Evolutionary conservation across 805 yeast genomes (phyloP).

Genomic region (Wickerhamomyces strasburgensis): DNA sequence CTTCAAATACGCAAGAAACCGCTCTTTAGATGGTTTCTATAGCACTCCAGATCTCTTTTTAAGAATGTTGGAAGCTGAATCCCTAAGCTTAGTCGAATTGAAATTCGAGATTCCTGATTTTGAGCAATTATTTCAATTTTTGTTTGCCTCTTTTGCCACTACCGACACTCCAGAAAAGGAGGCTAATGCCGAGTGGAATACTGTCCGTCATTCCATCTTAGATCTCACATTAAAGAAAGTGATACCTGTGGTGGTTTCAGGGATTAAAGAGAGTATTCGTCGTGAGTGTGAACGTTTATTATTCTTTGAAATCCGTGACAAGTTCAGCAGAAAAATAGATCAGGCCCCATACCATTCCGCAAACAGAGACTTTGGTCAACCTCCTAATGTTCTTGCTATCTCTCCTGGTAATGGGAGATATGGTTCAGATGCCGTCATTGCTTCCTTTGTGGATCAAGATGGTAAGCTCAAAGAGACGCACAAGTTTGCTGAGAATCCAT

Average conservation of each 20-base stretch:
- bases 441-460: slow-evolving; percentile 69
- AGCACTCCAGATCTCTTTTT: slow-evolving; percentile 75
- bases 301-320: slow-evolving; percentile 62
- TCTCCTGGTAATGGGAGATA: slow-evolving; percentile 83
- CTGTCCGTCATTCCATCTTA: slow-evolving; percentile 62
- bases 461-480: slow-evolving; percentile 74
- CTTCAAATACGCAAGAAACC: slow-evolving; percentile 83
- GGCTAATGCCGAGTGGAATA: slow-evolving; percentile 71
- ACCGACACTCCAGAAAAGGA: slow-evolving; percentile 77
- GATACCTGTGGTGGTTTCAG: slow-evolving; percentile 60
- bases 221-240: slow-evolving; percentile 63
- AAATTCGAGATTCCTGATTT: slow-evolving; percentile 45
- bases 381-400: slow-evolving; percentile 77
- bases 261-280: slow-evolving; percentile 78
- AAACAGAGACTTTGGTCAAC: slow-evolving; percentile 73
- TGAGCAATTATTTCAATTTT: slow-evolving; percentile 38
- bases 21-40: slow-evolving; percentile 70
- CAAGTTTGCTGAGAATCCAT: slow-evolving; percentile 72
- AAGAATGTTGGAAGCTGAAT: slow-evolving; percentile 90
- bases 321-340: slow-evolving; percentile 67
- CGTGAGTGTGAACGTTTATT: slow-evolving; percentile 70
- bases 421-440: slow-evolving; percentile 80
- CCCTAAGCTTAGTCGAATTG: slow-evolving; percentile 64
- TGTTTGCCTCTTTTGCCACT: slow-evolving; percentile 54
- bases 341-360: slow-evolving; percentile 89